Evolutionary conservation across 2,329 filamentous ascomycete genomes (phyloP).

Genomic region (Parastagonospora avenae): DNA sequence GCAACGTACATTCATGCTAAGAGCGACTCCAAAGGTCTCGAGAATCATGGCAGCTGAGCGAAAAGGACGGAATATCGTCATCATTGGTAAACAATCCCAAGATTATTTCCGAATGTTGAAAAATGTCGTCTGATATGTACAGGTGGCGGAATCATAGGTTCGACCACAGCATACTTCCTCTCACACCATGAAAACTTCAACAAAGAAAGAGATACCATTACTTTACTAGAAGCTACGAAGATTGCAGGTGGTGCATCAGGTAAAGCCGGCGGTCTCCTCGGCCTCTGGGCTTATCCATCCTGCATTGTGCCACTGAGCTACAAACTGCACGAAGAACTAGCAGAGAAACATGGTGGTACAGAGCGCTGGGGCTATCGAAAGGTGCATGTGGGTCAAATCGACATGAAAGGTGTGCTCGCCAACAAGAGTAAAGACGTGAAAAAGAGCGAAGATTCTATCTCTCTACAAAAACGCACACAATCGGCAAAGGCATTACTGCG

Average conservation of each 20-base stretch:
- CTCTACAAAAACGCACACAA: conserved; percentile 60
- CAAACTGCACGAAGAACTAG: conserved; percentile 79
- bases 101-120: not conserved
- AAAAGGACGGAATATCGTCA: conserved; percentile 41
- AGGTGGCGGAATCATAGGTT: conserved; percentile 94
- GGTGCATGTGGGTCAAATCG: conserved; percentile 73
- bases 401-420: conserved; percentile 53
- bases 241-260: conserved; percentile 93
- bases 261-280: conserved; percentile 90
- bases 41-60: conserved; percentile 33
- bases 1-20: conserved; percentile 24
- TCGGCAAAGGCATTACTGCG: conserved; percentile 58
- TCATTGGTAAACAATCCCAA: conserved; percentile 33
- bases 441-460: conserved; percentile 50
- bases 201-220: conserved; percentile 75
- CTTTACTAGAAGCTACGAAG: conserved; percentile 81
- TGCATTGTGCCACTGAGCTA: conserved; percentile 87
- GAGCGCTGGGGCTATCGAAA: conserved; percentile 85
- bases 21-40: conserved; percentile 14
- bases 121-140: conserved; percentile 1
- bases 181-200: conserved; percentile 85
- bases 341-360: conserved; percentile 79
- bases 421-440: conserved; percentile 34
- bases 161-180: conserved; percentile 88
- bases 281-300: conserved; percentile 86